A percentile compares a stretch with the other conserved stretches of the same genome.
Evolutionary conservation across 306 rosid species (phyloP).

Genomic region (Quillaja saponaria): DNA sequence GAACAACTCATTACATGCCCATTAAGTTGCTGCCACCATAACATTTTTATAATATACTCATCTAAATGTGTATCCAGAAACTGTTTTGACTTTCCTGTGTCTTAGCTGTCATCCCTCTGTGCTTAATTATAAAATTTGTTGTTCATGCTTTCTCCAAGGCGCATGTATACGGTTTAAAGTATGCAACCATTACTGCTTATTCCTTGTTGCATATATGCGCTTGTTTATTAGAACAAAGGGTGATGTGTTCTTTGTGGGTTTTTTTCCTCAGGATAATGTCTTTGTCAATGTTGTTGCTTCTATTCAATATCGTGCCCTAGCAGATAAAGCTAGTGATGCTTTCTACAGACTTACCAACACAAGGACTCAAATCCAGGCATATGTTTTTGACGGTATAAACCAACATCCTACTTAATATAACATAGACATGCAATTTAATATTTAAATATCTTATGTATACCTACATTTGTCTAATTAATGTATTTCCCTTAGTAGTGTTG

Average conservation of each 20-base stretch:
- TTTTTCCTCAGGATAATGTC: slow-evolving; percentile 74
- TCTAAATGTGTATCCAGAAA: background rate
- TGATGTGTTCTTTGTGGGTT: slow-evolving; percentile 29
- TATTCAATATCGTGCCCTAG: slow-evolving; percentile 84
- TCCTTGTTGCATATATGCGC: slow-evolving; percentile 10
- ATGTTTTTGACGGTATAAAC: slow-evolving; percentile 84
- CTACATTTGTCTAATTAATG: background rate
- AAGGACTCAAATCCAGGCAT: slow-evolving; percentile 83
- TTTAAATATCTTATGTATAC: background rate
- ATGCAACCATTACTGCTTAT: background rate
- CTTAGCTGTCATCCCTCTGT: background rate
- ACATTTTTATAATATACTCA: background rate
- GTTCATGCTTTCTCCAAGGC: background rate
- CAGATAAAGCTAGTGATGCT: slow-evolving; percentile 79
- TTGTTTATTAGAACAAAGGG: slow-evolving; percentile 6
- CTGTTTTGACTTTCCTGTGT: background rate
- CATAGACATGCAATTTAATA: slow-evolving; percentile 5
- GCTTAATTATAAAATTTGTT: background rate
- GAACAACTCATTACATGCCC: slow-evolving; percentile 20
- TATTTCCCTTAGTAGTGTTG: background rate
- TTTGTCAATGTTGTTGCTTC: slow-evolving; percentile 95
- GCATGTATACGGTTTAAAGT: background rate
- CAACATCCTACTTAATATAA: slow-evolving; percentile 24
- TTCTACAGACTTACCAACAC: slow-evolving; percentile 96
- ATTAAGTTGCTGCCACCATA: background rate